phyloP scores from a whole-genome alignment of 768 basidiomycete species.

The Coprinopsis marcescibilis region DNA sequence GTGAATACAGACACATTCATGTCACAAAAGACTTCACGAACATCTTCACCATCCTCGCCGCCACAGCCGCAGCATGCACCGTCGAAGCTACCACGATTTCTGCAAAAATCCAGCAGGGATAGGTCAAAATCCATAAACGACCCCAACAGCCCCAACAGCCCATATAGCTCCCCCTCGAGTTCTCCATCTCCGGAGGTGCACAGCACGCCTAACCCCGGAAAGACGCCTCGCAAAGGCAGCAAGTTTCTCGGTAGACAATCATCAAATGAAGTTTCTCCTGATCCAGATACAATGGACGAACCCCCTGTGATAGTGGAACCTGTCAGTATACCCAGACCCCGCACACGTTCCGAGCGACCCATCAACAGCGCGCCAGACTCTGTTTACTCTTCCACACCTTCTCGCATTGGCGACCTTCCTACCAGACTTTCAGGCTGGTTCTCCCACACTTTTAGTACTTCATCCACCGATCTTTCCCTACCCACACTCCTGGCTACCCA shows the following conservation, averaged over 20 bases:
- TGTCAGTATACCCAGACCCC: constrained; percentile 44
- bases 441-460: constrained; percentile 69
- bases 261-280: background rate
- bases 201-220: constrained; percentile 11
- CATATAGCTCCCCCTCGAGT: constrained; percentile 29
- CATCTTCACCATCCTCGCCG: constrained; percentile 20
- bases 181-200: constrained; percentile 24
- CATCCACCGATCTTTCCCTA: constrained; percentile 66
- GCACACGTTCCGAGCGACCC: constrained; percentile 35
- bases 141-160: constrained; percentile 30
- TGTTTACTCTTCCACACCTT: constrained; percentile 40
- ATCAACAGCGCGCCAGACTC: constrained; percentile 22
- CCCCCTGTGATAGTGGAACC: constrained; percentile 67
- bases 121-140: constrained; percentile 49
- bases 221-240: constrained; percentile 23
- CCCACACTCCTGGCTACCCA: constrained; percentile 51
- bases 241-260: constrained; percentile 36
- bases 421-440: constrained; percentile 78
- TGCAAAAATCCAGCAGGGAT: constrained; percentile 61
- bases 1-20: constrained; percentile 21
- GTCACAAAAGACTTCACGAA: constrained; percentile 42
- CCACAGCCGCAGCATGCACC: constrained; percentile 29
- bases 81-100: constrained; percentile 62
- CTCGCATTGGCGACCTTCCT: constrained; percentile 63
- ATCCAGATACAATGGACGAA: constrained; percentile 31